Base-by-base conservation (phyloP, 139 green algal genomes). In the Zygnema cylindricum region DNA sequence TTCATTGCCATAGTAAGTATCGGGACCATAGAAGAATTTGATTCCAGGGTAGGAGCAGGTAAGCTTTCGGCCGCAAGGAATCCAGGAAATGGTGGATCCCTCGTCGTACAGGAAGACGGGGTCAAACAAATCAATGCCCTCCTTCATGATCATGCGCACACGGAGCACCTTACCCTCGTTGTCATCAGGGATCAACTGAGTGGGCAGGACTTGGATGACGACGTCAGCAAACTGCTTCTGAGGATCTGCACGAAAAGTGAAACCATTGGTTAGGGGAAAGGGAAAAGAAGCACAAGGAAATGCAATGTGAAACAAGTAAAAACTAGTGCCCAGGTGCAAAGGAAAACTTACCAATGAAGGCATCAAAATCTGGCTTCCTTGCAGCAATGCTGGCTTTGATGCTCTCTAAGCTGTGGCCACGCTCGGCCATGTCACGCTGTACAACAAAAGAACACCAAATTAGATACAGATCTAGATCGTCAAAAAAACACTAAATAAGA, bases 141-240 rank as follows among this genome's bases (percentile, higher is more conserved):
- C 97, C 95, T 99, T 99, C 96, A 98, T 95, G 96, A 99, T 99
- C 88, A 99, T 94, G 91, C 97, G 96, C 91, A 99, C 98, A 69
- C 98, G 95, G 91, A 99, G 95, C 91, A 98, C 95, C 96, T 99
- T 98, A 94, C 96, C 96, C 94, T 99, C 96, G 88, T 98, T 95
- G 90, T 98, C 95, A 87, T 99, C 98, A 30, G 97, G 97, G 78
- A 99, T 97, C 91, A 99, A 95, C 95, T 99, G 97, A 0, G 98
- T 99, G 78, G 98, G 98, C 90, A 99, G 95, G 85, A 99, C 97
- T 95, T 98, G 94, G 92, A 99, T 98, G 94, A 99, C 94, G 83
- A 99, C 91, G 93, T 99, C 98, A 1, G 98, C 98, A 81, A 96
- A 93, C 94, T 98, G 93, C 96, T 99, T 99, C 95, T 99, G 98